phyloP scores from a whole-genome alignment of 2,329 filamentous ascomycete species.

The Juglanconis sp. region DNA sequence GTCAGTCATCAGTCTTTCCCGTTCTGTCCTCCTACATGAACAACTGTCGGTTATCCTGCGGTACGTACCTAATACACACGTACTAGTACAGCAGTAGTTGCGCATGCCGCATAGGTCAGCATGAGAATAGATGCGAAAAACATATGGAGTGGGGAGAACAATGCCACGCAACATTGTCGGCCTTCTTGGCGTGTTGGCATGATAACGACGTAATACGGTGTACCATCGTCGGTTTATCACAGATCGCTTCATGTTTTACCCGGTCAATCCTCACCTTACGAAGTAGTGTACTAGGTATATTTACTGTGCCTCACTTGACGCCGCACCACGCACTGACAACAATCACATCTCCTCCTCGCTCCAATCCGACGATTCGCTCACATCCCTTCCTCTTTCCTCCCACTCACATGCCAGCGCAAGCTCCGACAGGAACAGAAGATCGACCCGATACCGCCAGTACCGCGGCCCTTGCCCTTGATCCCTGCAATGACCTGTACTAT shows the following conservation, averaged over 20 bases:
- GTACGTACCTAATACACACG: no score
- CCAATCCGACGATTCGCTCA: no score
- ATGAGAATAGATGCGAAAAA: neutral
- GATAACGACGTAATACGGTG: neutral
- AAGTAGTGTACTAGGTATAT: no score
- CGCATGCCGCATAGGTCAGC: neutral
- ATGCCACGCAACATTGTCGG: neutral
- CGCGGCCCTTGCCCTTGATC: neutral
- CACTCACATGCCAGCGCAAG: neutral
- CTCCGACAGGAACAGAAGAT: conserved; percentile 4
- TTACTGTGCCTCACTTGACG: no score
- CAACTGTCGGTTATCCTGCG: neutral
- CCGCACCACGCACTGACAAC: no score
- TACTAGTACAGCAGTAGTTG: no score
- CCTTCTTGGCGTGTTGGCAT: neutral
- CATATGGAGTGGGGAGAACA: neutral
- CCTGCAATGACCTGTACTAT: neutral
- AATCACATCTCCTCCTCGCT: no score
- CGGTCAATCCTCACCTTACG: no score
- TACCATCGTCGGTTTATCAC: no score
- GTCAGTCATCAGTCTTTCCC: no score
- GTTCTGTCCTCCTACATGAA: neutral
- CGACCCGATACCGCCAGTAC: neutral
- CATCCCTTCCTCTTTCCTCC: neutral
- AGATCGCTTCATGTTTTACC: no score